These are phyloP conservation scores for Trichoderma orchidacearum DNA, from an alignment of 495 filamentous ascomycete genomes.

Conservation along the genomic window DNA sequence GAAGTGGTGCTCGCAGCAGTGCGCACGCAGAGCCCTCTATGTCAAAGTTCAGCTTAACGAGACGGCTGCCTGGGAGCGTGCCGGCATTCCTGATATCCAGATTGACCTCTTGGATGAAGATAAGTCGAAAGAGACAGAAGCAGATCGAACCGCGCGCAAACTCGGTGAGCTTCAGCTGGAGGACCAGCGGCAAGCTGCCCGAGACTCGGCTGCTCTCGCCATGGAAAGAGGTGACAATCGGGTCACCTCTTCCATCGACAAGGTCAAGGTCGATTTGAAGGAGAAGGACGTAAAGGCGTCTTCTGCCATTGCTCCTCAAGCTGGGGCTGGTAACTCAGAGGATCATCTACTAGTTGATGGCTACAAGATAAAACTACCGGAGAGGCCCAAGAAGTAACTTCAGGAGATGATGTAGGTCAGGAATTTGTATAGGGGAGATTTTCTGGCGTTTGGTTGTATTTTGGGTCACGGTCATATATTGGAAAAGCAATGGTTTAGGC, in stretches of 20 bases:
- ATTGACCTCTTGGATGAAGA: constrained; percentile 44
- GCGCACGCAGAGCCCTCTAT: constrained; percentile 66
- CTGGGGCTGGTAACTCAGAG: constrained; percentile 11
- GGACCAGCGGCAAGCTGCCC: constrained; percentile 15
- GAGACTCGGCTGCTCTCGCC: constrained; percentile 30
- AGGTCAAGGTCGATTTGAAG: constrained; percentile 26
- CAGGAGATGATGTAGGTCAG: not conserved
- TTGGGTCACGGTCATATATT: not conserved
- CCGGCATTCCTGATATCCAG: constrained; percentile 24
- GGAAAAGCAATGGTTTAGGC: not conserved
- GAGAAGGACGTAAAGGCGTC: constrained; percentile 26
- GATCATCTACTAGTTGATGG: constrained; percentile 34
- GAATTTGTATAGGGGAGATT: not conserved
- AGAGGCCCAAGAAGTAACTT: not conserved
- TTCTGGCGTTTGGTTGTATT: not conserved
- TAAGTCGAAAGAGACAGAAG: constrained; percentile 7
- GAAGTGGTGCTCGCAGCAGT: constrained; percentile 76
- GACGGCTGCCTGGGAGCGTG: constrained; percentile 63
- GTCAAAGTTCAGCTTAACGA: constrained; percentile 75
- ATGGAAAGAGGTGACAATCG: constrained; percentile 38
- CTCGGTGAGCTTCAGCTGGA: constrained; percentile 26
- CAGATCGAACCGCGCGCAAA: constrained; percentile 16
- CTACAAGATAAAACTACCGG: constrained; percentile 21
- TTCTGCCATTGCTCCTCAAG: constrained; percentile 10
- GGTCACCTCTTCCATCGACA: constrained; percentile 3